Conservation (phyloP, 202 grass and related monocot species). For the Saccharum hybrid region DNA sequence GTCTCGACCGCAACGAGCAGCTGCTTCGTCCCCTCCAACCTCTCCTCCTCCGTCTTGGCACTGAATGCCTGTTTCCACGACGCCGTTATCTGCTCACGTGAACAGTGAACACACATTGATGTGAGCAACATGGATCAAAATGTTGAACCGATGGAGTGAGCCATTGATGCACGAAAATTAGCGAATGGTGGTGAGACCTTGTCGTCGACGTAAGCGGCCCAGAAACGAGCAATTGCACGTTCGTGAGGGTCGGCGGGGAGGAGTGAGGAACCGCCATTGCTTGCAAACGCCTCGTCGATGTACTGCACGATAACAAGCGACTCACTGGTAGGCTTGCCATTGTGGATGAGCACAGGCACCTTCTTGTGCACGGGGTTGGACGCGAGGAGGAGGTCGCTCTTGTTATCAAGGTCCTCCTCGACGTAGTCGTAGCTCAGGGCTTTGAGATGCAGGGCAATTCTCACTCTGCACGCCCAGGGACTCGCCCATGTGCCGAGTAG, state of each 20-base stretch:
- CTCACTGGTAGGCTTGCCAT: constrained; percentile 40
- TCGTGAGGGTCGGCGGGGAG: constrained; percentile 52
- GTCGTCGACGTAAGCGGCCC: constrained; percentile 50
- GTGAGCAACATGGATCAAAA: not conserved
- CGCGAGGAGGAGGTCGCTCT: constrained; percentile 54
- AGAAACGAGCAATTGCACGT: constrained; percentile 51
- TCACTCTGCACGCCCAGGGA: constrained; percentile 23
- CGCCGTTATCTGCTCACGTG: not conserved
- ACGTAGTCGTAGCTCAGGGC: constrained; percentile 50
- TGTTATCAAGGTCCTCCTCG: constrained; percentile 49
- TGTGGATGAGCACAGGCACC: constrained; percentile 62
- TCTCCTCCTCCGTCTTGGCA: constrained; percentile 38
- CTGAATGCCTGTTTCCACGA: not conserved
- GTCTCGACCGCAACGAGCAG: not conserved
- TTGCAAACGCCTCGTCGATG: constrained; percentile 28
- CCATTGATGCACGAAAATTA: no score
- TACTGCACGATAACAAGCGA: constrained; percentile 51
- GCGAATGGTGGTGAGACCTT: constrained; percentile 29
- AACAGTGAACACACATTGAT: not conserved
- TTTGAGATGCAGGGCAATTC: constrained; percentile 42
- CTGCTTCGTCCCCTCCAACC: constrained; percentile 1
- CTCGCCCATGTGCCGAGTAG: constrained; percentile 45
- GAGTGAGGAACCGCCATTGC: not conserved
- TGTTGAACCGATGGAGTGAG: not conserved
- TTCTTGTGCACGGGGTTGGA: constrained; percentile 59